Evolutionary conservation across 1,284 basidiomycete genomes (phyloP).

Genomic region (Trametes polyzona): DNA sequence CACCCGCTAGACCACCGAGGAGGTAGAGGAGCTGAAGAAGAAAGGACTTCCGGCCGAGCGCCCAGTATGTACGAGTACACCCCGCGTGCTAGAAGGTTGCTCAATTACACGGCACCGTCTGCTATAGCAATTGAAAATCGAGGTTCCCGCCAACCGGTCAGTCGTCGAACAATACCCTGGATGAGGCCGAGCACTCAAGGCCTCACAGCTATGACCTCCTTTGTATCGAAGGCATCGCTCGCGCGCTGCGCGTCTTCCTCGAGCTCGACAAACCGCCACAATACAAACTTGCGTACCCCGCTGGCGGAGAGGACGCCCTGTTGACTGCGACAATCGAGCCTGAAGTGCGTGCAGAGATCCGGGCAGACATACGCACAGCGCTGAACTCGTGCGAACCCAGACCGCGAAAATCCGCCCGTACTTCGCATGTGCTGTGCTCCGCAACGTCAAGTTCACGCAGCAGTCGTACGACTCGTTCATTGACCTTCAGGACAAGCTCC

Average conservation of each 20-base stretch:
- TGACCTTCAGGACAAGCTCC: slow-evolving; percentile 97
- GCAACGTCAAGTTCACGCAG: slow-evolving; percentile 88
- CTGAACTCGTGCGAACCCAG: slow-evolving; percentile 43
- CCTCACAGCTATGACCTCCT: slow-evolving; percentile 89
- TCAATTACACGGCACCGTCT: not conserved
- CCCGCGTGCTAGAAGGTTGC: not conserved
- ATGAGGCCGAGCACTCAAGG: not conserved
- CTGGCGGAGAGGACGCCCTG: slow-evolving; percentile 65
- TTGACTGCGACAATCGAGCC: slow-evolving; percentile 71
- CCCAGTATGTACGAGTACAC: slow-evolving; percentile 64
- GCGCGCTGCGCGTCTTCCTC: slow-evolving; percentile 88
- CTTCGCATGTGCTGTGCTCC: slow-evolving; percentile 90
- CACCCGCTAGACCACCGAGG: slow-evolving; percentile 77
- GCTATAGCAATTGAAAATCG: slow-evolving; percentile 92
- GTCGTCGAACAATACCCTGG: slow-evolving; percentile 18
- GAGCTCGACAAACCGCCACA: slow-evolving; percentile 70
- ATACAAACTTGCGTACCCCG: slow-evolving; percentile 74
- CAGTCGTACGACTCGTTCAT: slow-evolving; percentile 97
- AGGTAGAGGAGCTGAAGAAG: slow-evolving; percentile 82
- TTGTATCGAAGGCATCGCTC: slow-evolving; percentile 95
- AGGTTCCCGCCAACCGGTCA: slow-evolving; percentile 94
- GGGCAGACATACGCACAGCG: not conserved
- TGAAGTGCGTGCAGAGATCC: slow-evolving; percentile 58
- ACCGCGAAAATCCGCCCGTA: slow-evolving; percentile 85
- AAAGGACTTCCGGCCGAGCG: slow-evolving; percentile 83